phyloP scores from a whole-genome alignment of 192 early-diverging fungal species.

The Chytriomyces confervae region DNA sequence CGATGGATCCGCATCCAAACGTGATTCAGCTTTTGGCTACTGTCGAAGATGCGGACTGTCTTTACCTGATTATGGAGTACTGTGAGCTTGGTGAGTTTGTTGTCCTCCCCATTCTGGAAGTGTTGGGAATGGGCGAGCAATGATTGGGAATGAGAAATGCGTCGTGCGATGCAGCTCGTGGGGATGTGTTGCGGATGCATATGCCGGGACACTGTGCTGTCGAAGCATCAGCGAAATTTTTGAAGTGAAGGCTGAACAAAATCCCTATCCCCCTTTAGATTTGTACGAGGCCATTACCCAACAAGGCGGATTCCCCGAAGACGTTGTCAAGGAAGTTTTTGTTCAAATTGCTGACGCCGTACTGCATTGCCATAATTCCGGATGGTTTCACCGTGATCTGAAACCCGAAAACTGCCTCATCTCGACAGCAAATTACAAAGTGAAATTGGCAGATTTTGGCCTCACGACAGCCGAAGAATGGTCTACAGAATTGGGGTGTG shows the following conservation, averaged over 20 bases:
- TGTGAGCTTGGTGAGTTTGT: conserved; percentile 35
- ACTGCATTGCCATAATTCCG: conserved; percentile 72
- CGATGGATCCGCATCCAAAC: conserved; percentile 34
- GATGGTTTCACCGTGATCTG: conserved; percentile 91
- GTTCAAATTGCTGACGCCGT: conserved; percentile 81
- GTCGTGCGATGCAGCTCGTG: too few relatives aligned
- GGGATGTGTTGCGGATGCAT: neutral
- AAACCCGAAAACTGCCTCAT: conserved; percentile 91
- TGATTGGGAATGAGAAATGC: too few relatives aligned
- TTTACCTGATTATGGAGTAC: conserved; percentile 47
- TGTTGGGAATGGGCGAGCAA: too few relatives aligned
- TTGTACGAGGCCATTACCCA: conserved; percentile 46
- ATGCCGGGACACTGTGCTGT: too few relatives aligned
- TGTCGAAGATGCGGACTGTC: conserved; percentile 41
- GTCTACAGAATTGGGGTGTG: conserved; percentile 86
- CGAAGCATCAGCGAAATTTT: too few relatives aligned
- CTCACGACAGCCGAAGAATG: conserved; percentile 77
- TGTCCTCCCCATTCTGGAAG: too few relatives aligned
- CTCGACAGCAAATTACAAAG: conserved; percentile 46
- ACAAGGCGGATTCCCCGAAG: conserved; percentile 44
- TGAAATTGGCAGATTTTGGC: conserved; percentile 94
- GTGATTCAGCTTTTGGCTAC: conserved; percentile 38
- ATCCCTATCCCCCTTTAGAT: conserved; percentile 5
- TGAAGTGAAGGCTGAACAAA: too few relatives aligned
- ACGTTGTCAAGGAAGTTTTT: conserved; percentile 62